Conservation (phyloP, 306 rosid genomes). For the Delonix regia region DNA sequence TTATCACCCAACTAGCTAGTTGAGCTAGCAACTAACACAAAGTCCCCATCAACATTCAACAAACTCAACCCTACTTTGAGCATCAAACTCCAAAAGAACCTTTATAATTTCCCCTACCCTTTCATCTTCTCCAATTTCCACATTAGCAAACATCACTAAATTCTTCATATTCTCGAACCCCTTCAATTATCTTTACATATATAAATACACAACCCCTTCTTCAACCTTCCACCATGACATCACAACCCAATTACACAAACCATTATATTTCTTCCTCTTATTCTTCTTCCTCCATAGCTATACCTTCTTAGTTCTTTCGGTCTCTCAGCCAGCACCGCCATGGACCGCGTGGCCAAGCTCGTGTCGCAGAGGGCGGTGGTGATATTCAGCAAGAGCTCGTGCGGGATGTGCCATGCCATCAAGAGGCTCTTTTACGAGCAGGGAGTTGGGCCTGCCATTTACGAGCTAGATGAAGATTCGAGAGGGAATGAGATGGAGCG, state of each 20-base stretch:
- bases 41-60: too few species aligned
- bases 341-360: constrained; percentile 80
- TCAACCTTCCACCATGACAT: neutral
- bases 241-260: neutral
- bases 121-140: neutral
- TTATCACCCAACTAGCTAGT: neutral
- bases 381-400: constrained; percentile 96
- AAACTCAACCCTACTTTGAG: neutral
- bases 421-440: constrained; percentile 90
- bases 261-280: too few species aligned
- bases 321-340: too few species aligned
- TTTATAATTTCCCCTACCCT: too few species aligned
- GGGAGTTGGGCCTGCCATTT: constrained; percentile 84
- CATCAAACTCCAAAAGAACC: neutral
- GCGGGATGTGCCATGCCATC: constrained; percentile 96
- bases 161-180: neutral
- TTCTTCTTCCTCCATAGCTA: too few species aligned
- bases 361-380: constrained; percentile 91
- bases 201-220: neutral
- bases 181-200: neutral
- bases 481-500: constrained; percentile 89
- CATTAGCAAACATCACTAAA: neutral
- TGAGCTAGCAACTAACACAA: neutral
- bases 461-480: constrained; percentile 78
- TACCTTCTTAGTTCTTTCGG: too few species aligned